Conservation (phyloP, 2,329 filamentous ascomycete genomes). For the Ophiocordyceps australis region DNA sequence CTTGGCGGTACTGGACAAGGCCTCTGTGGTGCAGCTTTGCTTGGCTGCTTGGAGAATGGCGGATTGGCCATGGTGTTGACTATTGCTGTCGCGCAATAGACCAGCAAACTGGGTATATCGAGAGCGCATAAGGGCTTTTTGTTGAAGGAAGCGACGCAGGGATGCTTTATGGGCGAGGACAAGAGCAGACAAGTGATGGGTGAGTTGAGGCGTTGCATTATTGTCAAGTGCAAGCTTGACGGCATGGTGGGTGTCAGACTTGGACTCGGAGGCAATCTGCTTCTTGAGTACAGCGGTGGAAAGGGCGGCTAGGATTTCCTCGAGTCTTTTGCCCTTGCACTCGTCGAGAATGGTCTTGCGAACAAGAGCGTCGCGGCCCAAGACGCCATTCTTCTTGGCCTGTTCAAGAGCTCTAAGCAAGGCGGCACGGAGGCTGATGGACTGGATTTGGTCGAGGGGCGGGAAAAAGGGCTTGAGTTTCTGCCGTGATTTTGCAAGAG, state of each 20-base stretch:
- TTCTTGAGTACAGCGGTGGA: constrained; percentile 71
- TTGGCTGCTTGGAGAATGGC: no score
- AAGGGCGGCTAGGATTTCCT: constrained; percentile 70
- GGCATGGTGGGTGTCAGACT: constrained; percentile 20
- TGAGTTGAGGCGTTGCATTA: no score
- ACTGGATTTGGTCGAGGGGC: constrained; percentile 76
- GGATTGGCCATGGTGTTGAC: no score
- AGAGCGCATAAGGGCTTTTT: constrained; percentile 38
- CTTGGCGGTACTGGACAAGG: constrained; percentile 22
- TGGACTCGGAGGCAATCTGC: constrained; percentile 26
- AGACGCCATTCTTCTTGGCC: constrained; percentile 69
- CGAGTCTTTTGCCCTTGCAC: constrained; percentile 79
- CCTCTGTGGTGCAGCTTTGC: no score
- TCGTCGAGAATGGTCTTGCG: constrained; percentile 95
- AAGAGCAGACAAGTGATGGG: constrained; percentile 46
- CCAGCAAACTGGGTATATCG: constrained; percentile 46
- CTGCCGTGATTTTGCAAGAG: no score
- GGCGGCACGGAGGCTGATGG: constrained; percentile 72
- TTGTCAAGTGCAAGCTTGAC: constrained; percentile 39
- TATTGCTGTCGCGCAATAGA: constrained; percentile 45
- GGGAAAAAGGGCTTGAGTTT: constrained; percentile 87
- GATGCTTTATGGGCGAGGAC: constrained; percentile 56
- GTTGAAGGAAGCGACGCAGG: constrained; percentile 36
- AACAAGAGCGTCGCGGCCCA: constrained; percentile 64
- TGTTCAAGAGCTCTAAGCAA: constrained; percentile 68